Conservation (phyloP, 768 basidiomycete genomes). For the Lactarius sp. region DNA sequence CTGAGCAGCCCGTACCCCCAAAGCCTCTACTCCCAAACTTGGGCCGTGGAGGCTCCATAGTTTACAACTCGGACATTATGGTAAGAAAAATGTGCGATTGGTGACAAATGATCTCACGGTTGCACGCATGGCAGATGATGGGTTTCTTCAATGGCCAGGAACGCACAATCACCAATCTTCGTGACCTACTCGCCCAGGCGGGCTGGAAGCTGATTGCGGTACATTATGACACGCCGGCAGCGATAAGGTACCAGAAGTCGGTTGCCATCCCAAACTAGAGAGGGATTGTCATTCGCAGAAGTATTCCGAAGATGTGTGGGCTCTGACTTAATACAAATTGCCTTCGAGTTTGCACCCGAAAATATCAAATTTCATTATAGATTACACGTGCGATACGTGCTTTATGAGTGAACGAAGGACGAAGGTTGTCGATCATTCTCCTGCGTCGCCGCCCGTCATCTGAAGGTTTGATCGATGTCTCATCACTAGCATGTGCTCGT, state of each 20-base stretch:
- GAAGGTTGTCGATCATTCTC: too few relatives aligned
- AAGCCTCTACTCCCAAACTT: conserved; percentile 28
- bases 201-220: neutral
- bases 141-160: neutral
- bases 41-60: conserved; percentile 20
- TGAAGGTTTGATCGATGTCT: too few relatives aligned
- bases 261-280: neutral
- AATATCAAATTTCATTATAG: too few relatives aligned
- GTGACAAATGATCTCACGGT: neutral
- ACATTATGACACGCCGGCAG: neutral
- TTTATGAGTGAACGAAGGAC: too few relatives aligned
- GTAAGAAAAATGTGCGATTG: conserved; percentile 7
- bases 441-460: too few relatives aligned
- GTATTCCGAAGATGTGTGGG: too few relatives aligned
- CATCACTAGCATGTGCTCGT: too few relatives aligned
- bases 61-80: conserved; percentile 25
- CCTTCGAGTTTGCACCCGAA: too few relatives aligned
- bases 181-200: neutral
- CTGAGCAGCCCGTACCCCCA: conserved; percentile 20
- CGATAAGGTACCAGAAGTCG: neutral
- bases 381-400: too few relatives aligned
- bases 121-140: conserved; percentile 3
- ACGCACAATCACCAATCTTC: conserved; percentile 5
- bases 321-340: too few relatives aligned
- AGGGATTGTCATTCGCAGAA: too few relatives aligned